Conservation (phyloP, 768 basidiomycete genomes). For the Boletus rubropictus region DNA sequence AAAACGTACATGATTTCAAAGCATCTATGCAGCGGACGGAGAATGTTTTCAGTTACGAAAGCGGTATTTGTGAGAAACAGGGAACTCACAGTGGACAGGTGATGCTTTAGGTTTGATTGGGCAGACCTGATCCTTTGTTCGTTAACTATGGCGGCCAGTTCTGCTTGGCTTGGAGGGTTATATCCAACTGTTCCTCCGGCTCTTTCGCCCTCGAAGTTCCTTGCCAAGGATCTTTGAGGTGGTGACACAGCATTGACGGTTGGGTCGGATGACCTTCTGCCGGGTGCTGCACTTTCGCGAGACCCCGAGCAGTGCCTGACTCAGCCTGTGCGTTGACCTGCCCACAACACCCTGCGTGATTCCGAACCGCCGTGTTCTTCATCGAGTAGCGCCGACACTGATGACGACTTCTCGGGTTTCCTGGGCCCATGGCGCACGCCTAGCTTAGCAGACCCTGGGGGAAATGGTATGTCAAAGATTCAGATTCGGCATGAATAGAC, state of each 20-base stretch:
- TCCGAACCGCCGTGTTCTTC: background rate
- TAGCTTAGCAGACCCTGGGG: background rate
- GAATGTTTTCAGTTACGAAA: constrained; percentile 10
- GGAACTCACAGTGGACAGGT: constrained; percentile 55
- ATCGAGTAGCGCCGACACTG: background rate
- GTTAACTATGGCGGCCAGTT: constrained; percentile 37
- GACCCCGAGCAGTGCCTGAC: background rate
- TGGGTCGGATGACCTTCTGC: background rate
- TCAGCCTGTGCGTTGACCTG: constrained; percentile 4
- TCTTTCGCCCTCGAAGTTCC: constrained; percentile 35
- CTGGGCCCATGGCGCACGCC: background rate
- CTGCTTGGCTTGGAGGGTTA: constrained; percentile 37
- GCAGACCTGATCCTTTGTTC: constrained; percentile 31
- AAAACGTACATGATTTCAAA: constrained; percentile 49
- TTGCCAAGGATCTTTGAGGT: no score
- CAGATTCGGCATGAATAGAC: background rate
- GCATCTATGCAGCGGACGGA: constrained; percentile 39
- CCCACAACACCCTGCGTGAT: constrained; percentile 12
- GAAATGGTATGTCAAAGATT: constrained; percentile 7
- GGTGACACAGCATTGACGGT: constrained; percentile 26
- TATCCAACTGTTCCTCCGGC: constrained; percentile 37
- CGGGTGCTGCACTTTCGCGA: constrained; percentile 1
- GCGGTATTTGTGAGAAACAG: background rate
- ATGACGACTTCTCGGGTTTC: constrained; percentile 9
- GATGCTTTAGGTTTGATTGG: constrained; percentile 43